These are phyloP conservation scores for Fonsecaea monophora DNA, from an alignment of 2,329 filamentous ascomycete genomes.

Conservation along the genomic window DNA sequence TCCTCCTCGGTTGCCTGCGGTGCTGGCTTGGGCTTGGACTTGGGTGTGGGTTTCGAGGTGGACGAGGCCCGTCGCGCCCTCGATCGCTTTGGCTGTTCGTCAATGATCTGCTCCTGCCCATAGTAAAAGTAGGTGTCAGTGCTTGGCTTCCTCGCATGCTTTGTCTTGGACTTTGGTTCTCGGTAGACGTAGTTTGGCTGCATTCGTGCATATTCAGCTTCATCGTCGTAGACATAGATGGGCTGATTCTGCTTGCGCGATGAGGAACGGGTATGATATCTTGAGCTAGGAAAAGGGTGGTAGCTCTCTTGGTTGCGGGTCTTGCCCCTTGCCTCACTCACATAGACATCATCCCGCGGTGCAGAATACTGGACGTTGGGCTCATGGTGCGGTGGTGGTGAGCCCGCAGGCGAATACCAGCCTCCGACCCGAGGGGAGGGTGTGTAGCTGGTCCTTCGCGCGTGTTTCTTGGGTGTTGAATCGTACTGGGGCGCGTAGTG, in stretches of 20 bases:
- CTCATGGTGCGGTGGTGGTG: slow-evolving; percentile 56
- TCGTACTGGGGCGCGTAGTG: slow-evolving; percentile 40
- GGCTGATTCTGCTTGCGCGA: slow-evolving; percentile 57
- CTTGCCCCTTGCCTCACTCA: slow-evolving; percentile 65
- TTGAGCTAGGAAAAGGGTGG: slow-evolving; percentile 59
- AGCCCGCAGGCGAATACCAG: slow-evolving; percentile 53
- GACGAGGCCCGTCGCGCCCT: slow-evolving; percentile 63
- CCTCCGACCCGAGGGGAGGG: slow-evolving; percentile 47
- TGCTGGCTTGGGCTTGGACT: slow-evolving; percentile 50
- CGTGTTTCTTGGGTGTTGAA: slow-evolving; percentile 59
- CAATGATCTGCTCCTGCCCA: slow-evolving; percentile 61
- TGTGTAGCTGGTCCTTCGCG: slow-evolving; percentile 64
- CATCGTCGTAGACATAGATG: slow-evolving; percentile 60
- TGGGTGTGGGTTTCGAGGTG: slow-evolving; percentile 52
- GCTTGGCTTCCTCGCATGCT: slow-evolving; percentile 52
- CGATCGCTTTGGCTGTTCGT: slow-evolving; percentile 59
- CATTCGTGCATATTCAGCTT: slow-evolving; percentile 62
- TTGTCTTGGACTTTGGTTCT: slow-evolving; percentile 54
- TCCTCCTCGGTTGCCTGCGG: slow-evolving; percentile 69
- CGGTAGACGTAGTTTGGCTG: slow-evolving; percentile 54
- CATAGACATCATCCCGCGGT: slow-evolving; percentile 65
- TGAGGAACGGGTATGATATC: slow-evolving; percentile 45
- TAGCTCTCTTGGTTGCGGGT: slow-evolving; percentile 45
- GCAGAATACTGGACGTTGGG: slow-evolving; percentile 57
- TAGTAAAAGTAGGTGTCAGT: slow-evolving; percentile 61